These are phyloP conservation scores for Isoetes taiwanensis DNA, from an alignment of 75 land plant genomes.

Conservation along the genomic window DNA sequence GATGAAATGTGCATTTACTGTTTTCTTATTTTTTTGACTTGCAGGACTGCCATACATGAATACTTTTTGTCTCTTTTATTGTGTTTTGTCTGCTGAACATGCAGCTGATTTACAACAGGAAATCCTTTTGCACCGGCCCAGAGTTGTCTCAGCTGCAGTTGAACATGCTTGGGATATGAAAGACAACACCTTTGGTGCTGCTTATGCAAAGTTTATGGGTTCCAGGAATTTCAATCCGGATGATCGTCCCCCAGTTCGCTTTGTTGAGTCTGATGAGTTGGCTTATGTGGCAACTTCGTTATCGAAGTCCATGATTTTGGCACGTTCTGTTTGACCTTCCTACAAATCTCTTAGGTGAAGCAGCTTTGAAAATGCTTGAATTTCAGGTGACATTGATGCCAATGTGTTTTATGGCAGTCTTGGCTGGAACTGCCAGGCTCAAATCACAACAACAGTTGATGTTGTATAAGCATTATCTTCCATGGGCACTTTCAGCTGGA, in stretches of 20 bases:
- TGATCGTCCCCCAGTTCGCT: conserved; percentile 90
- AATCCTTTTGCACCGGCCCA: conserved; percentile 58
- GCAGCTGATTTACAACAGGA: too few species aligned
- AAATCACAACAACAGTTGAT: conserved; percentile 41
- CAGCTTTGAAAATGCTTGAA: conserved; percentile 84
- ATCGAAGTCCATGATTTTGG: conserved; percentile 98
- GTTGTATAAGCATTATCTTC: conserved; percentile 59
- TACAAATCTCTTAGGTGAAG: conserved; percentile 80
- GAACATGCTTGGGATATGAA: conserved; percentile 90
- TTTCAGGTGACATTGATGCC: conserved; percentile 87
- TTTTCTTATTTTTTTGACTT: too few species aligned
- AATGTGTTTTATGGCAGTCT: conserved; percentile 84
- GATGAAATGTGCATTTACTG: too few species aligned
- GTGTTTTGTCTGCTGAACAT: too few species aligned
- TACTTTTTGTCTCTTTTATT: background rate
- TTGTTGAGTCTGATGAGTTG: conserved; percentile 87
- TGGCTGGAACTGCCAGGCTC: conserved; percentile 69
- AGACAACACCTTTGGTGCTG: conserved; percentile 77
- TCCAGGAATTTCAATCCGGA: conserved; percentile 92
- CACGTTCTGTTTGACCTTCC: conserved; percentile 86
- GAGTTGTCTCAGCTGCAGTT: conserved; percentile 58
- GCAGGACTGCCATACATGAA: too few species aligned
- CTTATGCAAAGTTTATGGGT: conserved; percentile 96
- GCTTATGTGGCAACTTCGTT: conserved; percentile 89
- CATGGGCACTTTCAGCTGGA: conserved; percentile 83